Conservation (phyloP, 805 yeast species). For the Saccharomycopsis malanga region DNA sequence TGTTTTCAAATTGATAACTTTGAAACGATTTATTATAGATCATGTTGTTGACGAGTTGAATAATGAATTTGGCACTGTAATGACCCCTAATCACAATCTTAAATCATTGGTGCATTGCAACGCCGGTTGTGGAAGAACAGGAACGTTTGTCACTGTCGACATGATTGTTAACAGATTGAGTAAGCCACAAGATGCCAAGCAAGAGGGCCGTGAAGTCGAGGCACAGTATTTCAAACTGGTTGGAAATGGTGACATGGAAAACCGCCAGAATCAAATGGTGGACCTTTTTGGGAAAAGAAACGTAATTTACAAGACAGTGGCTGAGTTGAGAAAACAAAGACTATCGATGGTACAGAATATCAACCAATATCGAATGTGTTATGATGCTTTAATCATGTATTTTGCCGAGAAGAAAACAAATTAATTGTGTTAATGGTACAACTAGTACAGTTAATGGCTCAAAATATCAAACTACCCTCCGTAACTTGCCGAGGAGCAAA, state of each 20-base stretch:
- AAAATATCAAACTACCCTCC: too few species aligned
- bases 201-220: too few species aligned
- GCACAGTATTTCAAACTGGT: too few species aligned
- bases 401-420: too few species aligned
- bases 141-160: slow-evolving; percentile 75
- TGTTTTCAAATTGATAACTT: background rate
- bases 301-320: slow-evolving; percentile 49
- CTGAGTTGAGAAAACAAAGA: slow-evolving; percentile 64
- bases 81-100: background rate
- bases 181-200: background rate
- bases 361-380: slow-evolving; percentile 66
- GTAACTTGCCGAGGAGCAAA: too few species aligned
- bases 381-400: slow-evolving; percentile 37
- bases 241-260: background rate
- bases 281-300: background rate
- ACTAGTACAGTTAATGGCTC: too few species aligned
- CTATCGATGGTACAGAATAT: slow-evolving; percentile 80
- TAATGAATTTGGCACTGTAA: background rate
- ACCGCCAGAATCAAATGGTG: background rate
- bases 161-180: slow-evolving; percentile 28
- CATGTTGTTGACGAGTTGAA: background rate
- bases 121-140: slow-evolving; percentile 97
- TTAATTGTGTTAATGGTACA: too few species aligned
- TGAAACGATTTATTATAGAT: background rate
- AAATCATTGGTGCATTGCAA: slow-evolving; percentile 70